phyloP scores from a whole-genome alignment of 148 eudicot species.

The Beta vulgaris region DNA sequence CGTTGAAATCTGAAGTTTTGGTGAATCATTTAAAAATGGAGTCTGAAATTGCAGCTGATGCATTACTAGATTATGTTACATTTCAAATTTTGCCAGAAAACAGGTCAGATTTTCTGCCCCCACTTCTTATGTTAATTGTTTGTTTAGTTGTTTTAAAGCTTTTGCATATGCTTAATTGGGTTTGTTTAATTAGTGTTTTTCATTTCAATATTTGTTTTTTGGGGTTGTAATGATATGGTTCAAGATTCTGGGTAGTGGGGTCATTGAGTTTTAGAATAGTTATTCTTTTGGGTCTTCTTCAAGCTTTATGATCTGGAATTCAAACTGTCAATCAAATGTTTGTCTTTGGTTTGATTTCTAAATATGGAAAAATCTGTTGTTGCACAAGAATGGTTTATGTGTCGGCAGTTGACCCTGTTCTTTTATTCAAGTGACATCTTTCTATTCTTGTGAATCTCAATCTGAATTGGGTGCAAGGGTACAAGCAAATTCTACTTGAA shows the following conservation, averaged over 20 bases:
- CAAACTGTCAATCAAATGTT: conserved; percentile 9
- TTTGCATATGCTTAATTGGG: conserved; percentile 1
- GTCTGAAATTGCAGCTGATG: conserved; percentile 46
- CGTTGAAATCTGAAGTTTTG: conserved; percentile 16
- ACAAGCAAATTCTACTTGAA: background rate
- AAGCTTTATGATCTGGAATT: conserved; percentile 22
- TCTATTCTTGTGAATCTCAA: no score
- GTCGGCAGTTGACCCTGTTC: conserved; percentile 1
- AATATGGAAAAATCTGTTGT: background rate
- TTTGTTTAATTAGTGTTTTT: conserved; percentile 14
- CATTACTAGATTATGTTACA: conserved; percentile 52
- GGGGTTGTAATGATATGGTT: background rate
- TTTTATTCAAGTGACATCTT: background rate
- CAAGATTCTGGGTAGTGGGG: conserved; percentile 21
- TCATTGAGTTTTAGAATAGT: conserved; percentile 12
- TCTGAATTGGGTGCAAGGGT: background rate
- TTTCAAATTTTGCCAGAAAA: conserved; percentile 60
- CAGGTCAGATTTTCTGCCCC: conserved; percentile 41
- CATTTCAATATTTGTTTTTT: background rate
- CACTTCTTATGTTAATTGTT: background rate
- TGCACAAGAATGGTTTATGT: background rate
- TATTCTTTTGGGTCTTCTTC: no score
- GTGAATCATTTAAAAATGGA: conserved; percentile 45
- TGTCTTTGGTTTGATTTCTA: conserved; percentile 14
- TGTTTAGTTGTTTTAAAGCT: conserved; percentile 4